phyloP scores from a whole-genome alignment of 768 basidiomycete genomes.

The Cystofilobasidium ferigula region DNA sequence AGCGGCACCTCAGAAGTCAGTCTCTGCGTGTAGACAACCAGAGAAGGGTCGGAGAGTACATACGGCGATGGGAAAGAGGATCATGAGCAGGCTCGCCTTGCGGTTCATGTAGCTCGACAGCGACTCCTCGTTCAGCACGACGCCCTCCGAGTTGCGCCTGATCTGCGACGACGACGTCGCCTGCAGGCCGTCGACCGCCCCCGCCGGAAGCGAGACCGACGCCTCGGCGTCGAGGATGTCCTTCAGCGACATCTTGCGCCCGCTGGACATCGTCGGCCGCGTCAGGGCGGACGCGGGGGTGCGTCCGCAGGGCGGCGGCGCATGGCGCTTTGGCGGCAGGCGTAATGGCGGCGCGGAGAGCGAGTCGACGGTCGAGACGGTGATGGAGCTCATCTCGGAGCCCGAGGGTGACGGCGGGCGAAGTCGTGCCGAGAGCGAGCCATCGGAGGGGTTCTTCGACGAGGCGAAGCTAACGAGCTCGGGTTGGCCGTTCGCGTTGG shows the following conservation, averaged over 20 bases:
- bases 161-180: not conserved
- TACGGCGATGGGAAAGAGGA: slow-evolving; percentile 19
- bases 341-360: slow-evolving; percentile 10
- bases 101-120: slow-evolving; percentile 22
- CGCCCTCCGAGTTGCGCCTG: not conserved
- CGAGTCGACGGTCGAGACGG: slow-evolving; percentile 22
- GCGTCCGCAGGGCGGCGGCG: not conserved
- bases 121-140: slow-evolving; percentile 13
- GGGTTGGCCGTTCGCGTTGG: too few species aligned
- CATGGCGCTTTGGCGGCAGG: not conserved
- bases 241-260: slow-evolving; percentile 5
- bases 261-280: not conserved
- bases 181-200: not conserved
- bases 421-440: not conserved
- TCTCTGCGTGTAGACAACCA: not conserved
- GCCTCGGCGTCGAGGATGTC: not conserved
- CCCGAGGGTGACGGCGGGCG: not conserved
- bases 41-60: not conserved
- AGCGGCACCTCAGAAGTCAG: not conserved
- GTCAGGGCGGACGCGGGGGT: too few species aligned
- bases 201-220: not conserved
- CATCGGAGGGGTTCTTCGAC: not conserved
- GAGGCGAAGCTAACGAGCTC: not conserved
- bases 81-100: slow-evolving; percentile 23
- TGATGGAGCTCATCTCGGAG: not conserved